Percentiles rank a stretch among this genome's conserved stretches.
Evolutionary conservation across 805 yeast species (phyloP).

Genomic region (Ogataea siamensis): DNA sequence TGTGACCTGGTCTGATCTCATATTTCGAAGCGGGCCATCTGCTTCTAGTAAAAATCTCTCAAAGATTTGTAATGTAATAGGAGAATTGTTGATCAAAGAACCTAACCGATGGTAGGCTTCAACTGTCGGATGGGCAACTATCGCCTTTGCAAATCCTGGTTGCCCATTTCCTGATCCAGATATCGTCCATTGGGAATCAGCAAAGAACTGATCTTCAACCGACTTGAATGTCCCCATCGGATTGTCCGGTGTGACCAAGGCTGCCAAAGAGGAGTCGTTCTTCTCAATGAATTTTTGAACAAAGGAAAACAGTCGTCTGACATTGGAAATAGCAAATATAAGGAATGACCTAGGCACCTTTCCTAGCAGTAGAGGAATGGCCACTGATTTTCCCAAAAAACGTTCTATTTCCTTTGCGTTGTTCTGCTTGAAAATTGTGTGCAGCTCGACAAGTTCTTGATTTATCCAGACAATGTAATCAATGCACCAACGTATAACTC

Average conservation of each 20-base stretch:
- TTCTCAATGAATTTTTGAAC: conserved; percentile 57
- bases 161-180: conserved; percentile 20
- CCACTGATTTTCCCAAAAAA: conserved; percentile 36
- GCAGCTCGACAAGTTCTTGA: conserved; percentile 64
- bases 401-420: conserved; percentile 23
- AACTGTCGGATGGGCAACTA: conserved; percentile 43
- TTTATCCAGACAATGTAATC: conserved; percentile 70
- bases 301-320: conserved; percentile 59
- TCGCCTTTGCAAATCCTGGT: conserved; percentile 14
- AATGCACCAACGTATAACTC: conserved; percentile 81
- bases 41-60: conserved; percentile 63
- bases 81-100: conserved; percentile 46
- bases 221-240: conserved; percentile 33
- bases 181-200: conserved; percentile 34
- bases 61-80: conserved; percentile 53
- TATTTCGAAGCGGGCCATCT: conserved; percentile 39
- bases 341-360: conserved; percentile 69
- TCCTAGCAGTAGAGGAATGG: conserved; percentile 58
- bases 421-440: conserved; percentile 27
- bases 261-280: conserved; percentile 35
- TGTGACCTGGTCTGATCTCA: conserved; percentile 38
- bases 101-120: conserved; percentile 53
- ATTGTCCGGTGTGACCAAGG: conserved; percentile 30
- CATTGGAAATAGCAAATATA: conserved; percentile 63
- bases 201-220: conserved; percentile 27